These are phyloP conservation scores for Phytophthora brassicae DNA, from an alignment of 352 stramenopile genomes.

Conservation along the genomic window DNA sequence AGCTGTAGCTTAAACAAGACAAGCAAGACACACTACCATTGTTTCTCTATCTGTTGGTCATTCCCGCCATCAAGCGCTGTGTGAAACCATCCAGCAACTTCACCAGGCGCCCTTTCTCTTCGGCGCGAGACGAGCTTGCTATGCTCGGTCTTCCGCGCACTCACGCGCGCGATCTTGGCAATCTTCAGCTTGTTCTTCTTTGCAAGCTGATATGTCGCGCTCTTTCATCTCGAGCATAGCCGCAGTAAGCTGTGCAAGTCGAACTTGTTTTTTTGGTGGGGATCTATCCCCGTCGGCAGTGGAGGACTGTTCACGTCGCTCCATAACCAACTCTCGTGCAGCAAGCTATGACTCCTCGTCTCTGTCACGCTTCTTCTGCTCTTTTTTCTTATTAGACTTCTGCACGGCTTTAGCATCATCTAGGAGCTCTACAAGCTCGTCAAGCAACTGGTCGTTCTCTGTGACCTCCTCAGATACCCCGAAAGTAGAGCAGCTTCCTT, in stretches of 20 bases:
- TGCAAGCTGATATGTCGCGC: not conserved
- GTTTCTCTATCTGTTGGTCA: not conserved
- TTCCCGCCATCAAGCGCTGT: not conserved
- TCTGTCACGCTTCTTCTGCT: constrained; percentile 1
- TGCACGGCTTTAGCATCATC: not conserved
- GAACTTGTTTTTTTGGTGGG: not conserved
- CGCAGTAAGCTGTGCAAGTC: not conserved
- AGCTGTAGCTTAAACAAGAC: not conserved
- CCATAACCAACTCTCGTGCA: not conserved
- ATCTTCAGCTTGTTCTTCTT: not conserved
- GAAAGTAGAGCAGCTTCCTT: not conserved
- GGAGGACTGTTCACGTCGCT: not conserved
- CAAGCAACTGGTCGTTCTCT: not conserved
- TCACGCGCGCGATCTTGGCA: not conserved
- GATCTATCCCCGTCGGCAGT: not conserved
- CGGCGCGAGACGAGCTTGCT: not conserved
- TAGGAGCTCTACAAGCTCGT: constrained; percentile 3
- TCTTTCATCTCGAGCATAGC: constrained; percentile 4
- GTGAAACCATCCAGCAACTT: constrained; percentile 9
- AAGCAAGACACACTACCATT: not conserved
- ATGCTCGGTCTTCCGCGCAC: not conserved
- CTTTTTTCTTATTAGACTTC: not conserved
- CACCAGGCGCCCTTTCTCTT: not conserved
- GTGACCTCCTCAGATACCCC: not conserved
- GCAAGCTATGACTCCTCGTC: not conserved